phyloP scores from a whole-genome alignment of 495 filamentous ascomycete genomes.

The Aspergillus leporis region DNA sequence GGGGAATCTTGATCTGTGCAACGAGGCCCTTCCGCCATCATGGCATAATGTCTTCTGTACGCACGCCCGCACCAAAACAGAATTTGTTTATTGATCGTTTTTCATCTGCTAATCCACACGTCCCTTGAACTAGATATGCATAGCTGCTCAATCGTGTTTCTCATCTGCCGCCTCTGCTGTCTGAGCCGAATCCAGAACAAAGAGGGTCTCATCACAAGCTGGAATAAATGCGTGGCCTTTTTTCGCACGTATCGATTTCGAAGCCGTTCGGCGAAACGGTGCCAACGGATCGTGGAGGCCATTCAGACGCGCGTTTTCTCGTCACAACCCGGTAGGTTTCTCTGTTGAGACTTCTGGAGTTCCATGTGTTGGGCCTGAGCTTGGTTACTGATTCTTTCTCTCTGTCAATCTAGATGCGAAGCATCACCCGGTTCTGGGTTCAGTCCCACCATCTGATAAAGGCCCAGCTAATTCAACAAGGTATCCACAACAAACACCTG shows the following conservation, averaged over 20 bases:
- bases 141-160: constrained; percentile 2
- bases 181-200: not conserved
- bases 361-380: too few relatives aligned
- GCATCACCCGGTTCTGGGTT: too few relatives aligned
- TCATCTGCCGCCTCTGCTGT: constrained; percentile 3
- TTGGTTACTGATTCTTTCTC: too few relatives aligned
- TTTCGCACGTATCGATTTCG: not conserved
- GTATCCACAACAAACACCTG: too few relatives aligned
- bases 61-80: not conserved
- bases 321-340: too few relatives aligned
- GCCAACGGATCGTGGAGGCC: too few relatives aligned
- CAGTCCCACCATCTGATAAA: too few relatives aligned
- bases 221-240: constrained; percentile 1
- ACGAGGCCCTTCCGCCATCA: not conserved
- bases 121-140: constrained; percentile 1
- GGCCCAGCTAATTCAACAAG: too few relatives aligned
- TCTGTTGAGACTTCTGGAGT: too few relatives aligned
- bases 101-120: not conserved
- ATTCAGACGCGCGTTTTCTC: too few relatives aligned
- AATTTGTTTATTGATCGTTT: not conserved
- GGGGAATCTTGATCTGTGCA: not conserved
- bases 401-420: too few relatives aligned
- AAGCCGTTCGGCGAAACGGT: not conserved
- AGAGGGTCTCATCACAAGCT: not conserved
- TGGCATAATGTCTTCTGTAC: constrained; percentile 7